phyloP scores from a whole-genome alignment of 106 monocot species.

The Gastrodia elata region DNA sequence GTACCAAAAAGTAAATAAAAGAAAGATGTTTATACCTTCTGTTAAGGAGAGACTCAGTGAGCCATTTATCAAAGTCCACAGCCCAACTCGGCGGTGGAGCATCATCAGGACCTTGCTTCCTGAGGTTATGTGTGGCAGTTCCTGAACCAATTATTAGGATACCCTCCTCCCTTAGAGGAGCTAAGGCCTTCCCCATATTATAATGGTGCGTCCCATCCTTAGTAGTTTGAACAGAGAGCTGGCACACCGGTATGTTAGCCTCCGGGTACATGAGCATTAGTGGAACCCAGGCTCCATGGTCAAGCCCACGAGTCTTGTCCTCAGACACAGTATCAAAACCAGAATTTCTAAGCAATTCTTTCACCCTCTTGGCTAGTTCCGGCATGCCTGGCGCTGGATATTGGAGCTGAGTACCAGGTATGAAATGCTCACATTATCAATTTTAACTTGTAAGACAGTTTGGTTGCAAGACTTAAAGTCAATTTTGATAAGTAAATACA shows the following conservation, averaged over 20 bases:
- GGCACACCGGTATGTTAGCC: constrained; percentile 75
- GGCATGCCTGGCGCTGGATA: constrained; percentile 92
- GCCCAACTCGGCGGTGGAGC: constrained; percentile 45
- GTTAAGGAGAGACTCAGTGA: constrained; percentile 38
- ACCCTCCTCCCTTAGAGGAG: constrained; percentile 63
- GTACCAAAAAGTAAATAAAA: not conserved
- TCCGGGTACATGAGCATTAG: constrained; percentile 94
- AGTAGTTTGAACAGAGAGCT: constrained; percentile 58
- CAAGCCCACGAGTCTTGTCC: constrained; percentile 64
- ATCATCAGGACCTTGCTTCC: constrained; percentile 14
- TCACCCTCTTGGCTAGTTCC: constrained; percentile 49
- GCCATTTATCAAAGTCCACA: constrained; percentile 56
- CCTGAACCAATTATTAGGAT: constrained; percentile 82
- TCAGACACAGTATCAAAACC: constrained; percentile 39
- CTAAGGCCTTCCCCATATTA: constrained; percentile 67
- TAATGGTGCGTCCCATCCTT: constrained; percentile 63
- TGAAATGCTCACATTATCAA: constrained; percentile 2
- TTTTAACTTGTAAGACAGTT: no score
- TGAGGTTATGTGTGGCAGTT: constrained; percentile 69
- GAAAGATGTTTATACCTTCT: constrained; percentile 43
- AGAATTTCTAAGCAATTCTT: constrained; percentile 37
- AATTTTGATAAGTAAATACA: no score
- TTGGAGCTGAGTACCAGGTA: constrained; percentile 43
- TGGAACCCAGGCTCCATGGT: constrained; percentile 87
- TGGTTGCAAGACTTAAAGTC: no score